These are phyloP conservation scores for Solanum neorickii DNA, from an alignment of 257 asterid species.

Conservation along the genomic window DNA sequence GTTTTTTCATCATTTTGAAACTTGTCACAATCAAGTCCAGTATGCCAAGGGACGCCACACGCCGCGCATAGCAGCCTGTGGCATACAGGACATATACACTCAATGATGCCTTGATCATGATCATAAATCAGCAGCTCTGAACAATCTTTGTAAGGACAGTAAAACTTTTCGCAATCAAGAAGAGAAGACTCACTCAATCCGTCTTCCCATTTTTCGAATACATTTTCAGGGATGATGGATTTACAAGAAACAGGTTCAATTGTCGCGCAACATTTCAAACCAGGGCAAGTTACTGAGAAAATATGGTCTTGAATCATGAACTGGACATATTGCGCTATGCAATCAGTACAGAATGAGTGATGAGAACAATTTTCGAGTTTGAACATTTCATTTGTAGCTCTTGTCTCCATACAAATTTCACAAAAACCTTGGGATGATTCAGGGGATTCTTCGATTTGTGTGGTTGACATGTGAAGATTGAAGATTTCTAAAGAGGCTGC, in stretches of 20 bases:
- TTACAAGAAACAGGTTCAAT: not conserved
- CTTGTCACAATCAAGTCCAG: not conserved
- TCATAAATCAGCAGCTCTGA: not conserved
- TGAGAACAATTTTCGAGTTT: not conserved
- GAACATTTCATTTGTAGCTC: not conserved
- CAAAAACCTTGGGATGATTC: not conserved
- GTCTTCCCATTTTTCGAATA: not conserved
- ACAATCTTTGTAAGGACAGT: not conserved
- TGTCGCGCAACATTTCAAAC: not conserved
- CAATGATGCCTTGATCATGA: not conserved
- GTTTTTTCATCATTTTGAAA: not conserved
- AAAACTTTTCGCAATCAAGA: not conserved
- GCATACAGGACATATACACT: not conserved
- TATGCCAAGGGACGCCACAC: constrained; percentile 2
- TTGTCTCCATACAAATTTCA: not conserved
- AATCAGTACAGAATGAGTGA: not conserved
- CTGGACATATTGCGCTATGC: not conserved
- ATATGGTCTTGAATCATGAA: not conserved
- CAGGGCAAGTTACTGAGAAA: not conserved
- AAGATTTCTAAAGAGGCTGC: not conserved
- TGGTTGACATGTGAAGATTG: not conserved
- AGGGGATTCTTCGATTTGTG: not conserved
- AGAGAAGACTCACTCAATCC: not conserved
- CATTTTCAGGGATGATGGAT: not conserved
- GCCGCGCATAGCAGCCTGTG: not conserved